Evolutionary conservation across 2,329 filamentous ascomycete species (phyloP).

Genomic region (Diaporthe sp.): DNA sequence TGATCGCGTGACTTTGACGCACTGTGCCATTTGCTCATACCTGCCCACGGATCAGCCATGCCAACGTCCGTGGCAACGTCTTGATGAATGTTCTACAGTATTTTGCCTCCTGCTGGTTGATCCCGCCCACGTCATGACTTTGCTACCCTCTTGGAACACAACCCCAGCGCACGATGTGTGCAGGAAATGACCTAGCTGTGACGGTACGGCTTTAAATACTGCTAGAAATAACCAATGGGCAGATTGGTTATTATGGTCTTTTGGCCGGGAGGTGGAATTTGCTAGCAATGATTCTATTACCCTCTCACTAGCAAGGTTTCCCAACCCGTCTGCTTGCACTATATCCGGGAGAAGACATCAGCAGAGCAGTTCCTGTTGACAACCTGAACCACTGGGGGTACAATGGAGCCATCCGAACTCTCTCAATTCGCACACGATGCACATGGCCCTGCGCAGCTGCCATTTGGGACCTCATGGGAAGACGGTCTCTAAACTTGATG

Average conservation of each 20-base stretch:
- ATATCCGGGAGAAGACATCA: neutral
- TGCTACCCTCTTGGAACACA: neutral
- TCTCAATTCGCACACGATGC: neutral
- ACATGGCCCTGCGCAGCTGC: too few relatives aligned
- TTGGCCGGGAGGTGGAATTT: too few relatives aligned
- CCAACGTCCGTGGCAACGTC: fast-evolving
- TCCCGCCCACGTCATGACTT: neutral
- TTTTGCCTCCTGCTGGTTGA: neutral
- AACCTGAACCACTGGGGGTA: neutral
- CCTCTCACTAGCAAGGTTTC: neutral
- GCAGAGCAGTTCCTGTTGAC: neutral
- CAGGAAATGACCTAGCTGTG: neutral
- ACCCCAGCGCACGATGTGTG: too few relatives aligned
- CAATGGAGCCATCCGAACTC: neutral
- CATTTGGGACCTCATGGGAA: too few relatives aligned
- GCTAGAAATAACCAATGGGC: too few relatives aligned
- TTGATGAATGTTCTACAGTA: neutral
- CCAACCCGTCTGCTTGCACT: too few relatives aligned
- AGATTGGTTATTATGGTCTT: too few relatives aligned
- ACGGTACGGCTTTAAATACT: too few relatives aligned
- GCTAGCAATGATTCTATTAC: too few relatives aligned
- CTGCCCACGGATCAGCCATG: too few relatives aligned
- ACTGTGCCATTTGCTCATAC: fast-evolving
- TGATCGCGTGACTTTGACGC: neutral
- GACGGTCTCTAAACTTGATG: too few relatives aligned